phyloP scores from a whole-genome alignment of 108 stramenopile genomes.

The Cyclotella sp. region DNA sequence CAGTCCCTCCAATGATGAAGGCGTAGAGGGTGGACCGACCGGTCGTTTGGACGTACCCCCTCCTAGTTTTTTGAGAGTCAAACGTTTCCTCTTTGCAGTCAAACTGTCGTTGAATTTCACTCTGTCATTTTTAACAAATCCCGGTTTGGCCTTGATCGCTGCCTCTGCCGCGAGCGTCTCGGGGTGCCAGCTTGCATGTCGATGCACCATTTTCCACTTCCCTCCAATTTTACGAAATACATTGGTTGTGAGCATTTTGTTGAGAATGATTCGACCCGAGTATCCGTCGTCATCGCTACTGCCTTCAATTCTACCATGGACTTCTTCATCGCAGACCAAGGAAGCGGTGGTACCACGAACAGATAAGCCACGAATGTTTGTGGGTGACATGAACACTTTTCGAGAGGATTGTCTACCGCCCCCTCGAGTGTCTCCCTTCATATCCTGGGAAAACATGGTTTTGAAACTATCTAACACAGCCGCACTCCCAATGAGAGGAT shows the following conservation, averaged over 20 bases:
- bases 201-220: constrained; percentile 83
- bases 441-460: constrained; percentile 70
- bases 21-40: constrained; percentile 12
- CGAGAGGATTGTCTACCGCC: constrained; percentile 8
- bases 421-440: constrained; percentile 22
- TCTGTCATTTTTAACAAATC: constrained; percentile 32
- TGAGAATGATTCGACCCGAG: constrained; percentile 61
- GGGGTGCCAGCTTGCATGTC: constrained; percentile 87
- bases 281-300: constrained; percentile 61
- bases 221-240: constrained; percentile 84
- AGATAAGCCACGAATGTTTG: constrained; percentile 66
- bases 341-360: constrained; percentile 82
- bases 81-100: constrained; percentile 9
- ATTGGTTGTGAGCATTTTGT: constrained; percentile 81
- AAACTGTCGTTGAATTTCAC: constrained; percentile 23
- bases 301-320: constrained; percentile 48
- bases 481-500: constrained; percentile 68
- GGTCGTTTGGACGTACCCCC: constrained; percentile 40
- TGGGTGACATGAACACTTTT: constrained; percentile 69
- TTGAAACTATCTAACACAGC: constrained; percentile 72
- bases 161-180: constrained; percentile 73
- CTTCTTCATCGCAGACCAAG: constrained; percentile 85
- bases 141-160: constrained; percentile 56
- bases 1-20: constrained; percentile 44
- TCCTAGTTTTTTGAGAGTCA: constrained; percentile 34